Percentiles rank a stretch among this genome's conserved stretches.
Conservation (phyloP, 306 rosid species). For the Herpetospermum pedunculosum region DNA sequence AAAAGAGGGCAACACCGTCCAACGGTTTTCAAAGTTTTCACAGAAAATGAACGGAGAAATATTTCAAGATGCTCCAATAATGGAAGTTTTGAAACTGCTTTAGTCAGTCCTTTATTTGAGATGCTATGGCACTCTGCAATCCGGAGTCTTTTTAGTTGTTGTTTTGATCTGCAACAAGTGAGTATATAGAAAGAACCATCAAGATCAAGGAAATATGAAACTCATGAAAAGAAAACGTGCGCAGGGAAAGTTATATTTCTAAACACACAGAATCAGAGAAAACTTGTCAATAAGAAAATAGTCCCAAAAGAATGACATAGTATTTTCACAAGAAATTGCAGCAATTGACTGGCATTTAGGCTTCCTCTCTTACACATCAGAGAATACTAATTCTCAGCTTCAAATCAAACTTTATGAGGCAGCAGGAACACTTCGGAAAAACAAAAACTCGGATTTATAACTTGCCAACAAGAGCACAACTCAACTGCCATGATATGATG, state of each 20-base stretch:
- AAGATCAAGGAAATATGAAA: no score
- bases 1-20: slow-evolving; percentile 46
- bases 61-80: slow-evolving; percentile 52
- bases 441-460: no score
- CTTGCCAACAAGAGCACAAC: no score
- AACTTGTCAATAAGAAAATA: neutral
- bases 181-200: neutral
- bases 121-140: slow-evolving; percentile 32
- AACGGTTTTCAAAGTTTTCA: slow-evolving; percentile 20
- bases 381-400: no score
- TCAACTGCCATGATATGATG: no score
- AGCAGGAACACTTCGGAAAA: no score
- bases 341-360: neutral
- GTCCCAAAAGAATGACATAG: neutral
- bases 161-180: slow-evolving; percentile 28
- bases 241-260: neutral
- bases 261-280: neutral
- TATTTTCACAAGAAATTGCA: neutral
- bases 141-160: slow-evolving; percentile 30
- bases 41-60: slow-evolving; percentile 11
- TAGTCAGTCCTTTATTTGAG: slow-evolving; percentile 37
- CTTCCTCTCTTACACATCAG: no score
- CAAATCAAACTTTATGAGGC: neutral
- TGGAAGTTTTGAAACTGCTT: slow-evolving; percentile 30
- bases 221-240: neutral